phyloP scores from a whole-genome alignment of 768 basidiomycete genomes.

The Lactarius vividus region DNA sequence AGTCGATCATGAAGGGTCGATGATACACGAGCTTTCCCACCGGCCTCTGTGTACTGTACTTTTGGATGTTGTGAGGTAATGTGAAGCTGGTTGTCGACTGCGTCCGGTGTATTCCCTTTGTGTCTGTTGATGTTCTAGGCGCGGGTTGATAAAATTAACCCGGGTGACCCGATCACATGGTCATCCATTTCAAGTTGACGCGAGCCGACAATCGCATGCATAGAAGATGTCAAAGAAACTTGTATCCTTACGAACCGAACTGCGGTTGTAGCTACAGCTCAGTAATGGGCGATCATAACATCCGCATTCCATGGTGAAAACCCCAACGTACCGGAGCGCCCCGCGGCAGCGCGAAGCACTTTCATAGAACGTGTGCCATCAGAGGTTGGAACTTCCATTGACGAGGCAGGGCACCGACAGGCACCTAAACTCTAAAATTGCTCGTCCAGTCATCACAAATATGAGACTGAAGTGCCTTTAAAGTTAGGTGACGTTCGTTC shows the following conservation, averaged over 20 bases:
- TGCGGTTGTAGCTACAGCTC: neutral
- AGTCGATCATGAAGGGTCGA: slow-evolving; percentile 76
- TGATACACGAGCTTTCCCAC: slow-evolving; percentile 27
- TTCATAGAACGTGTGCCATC: slow-evolving; percentile 9
- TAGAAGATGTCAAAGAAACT: neutral
- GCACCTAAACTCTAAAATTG: neutral
- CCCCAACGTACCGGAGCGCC: neutral
- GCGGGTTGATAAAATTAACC: neutral
- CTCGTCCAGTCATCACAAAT: neutral
- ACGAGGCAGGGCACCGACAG: neutral
- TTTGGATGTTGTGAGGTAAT: neutral
- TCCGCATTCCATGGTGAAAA: slow-evolving; percentile 6
- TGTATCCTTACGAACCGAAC: neutral
- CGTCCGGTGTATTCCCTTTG: neutral
- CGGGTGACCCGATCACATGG: neutral
- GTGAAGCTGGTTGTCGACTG: neutral
- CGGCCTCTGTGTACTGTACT: neutral
- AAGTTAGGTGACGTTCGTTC: neutral
- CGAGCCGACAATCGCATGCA: neutral
- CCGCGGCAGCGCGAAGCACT: slow-evolving; percentile 1
- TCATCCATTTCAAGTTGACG: neutral
- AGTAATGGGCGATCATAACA: neutral
- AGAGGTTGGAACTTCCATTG: slow-evolving; percentile 11
- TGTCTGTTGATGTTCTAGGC: neutral
- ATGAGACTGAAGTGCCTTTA: neutral